Evolutionary conservation across 2,329 filamentous ascomycete genomes (phyloP).

Genomic region (Ascochyta lentis): DNA sequence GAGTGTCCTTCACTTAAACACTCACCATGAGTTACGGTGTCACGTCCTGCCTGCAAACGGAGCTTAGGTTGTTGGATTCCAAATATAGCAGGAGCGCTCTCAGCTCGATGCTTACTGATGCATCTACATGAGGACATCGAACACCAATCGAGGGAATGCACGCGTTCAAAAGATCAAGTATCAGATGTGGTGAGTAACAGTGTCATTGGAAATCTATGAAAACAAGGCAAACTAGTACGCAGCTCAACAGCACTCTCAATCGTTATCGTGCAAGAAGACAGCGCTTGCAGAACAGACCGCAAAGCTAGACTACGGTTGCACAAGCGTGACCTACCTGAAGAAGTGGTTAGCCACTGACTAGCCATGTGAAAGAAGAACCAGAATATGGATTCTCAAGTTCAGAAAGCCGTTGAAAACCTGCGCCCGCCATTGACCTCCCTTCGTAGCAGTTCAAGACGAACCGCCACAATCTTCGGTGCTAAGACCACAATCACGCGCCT

Average conservation of each 20-base stretch:
- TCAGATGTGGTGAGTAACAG: neutral
- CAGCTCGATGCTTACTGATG: neutral
- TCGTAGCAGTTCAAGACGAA: conserved; percentile 54
- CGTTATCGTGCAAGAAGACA: neutral
- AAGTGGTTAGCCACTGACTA: conserved; percentile 20
- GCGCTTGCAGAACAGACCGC: no score
- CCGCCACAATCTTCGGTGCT: conserved; percentile 42
- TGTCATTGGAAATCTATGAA: neutral
- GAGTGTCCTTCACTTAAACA: neutral
- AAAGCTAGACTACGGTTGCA: neutral
- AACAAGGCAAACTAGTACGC: neutral
- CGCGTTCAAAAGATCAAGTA: neutral
- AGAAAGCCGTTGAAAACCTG: conserved; percentile 73
- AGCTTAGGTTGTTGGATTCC: neutral
- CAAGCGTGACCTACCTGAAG: conserved; percentile 10
- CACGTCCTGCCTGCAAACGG: neutral
- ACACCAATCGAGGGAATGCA: neutral
- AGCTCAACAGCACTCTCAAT: neutral
- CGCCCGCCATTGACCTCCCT: conserved; percentile 60
- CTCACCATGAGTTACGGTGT: neutral
- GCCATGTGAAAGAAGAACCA: conserved; percentile 4
- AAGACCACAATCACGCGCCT: conserved; percentile 65
- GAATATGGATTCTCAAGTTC: conserved; percentile 47
- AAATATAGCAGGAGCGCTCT: conserved; percentile 1
- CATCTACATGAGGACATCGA: neutral